These are phyloP conservation scores for Epichloe coenophiala DNA, from an alignment of 2,329 filamentous ascomycete genomes.

Conservation along the genomic window DNA sequence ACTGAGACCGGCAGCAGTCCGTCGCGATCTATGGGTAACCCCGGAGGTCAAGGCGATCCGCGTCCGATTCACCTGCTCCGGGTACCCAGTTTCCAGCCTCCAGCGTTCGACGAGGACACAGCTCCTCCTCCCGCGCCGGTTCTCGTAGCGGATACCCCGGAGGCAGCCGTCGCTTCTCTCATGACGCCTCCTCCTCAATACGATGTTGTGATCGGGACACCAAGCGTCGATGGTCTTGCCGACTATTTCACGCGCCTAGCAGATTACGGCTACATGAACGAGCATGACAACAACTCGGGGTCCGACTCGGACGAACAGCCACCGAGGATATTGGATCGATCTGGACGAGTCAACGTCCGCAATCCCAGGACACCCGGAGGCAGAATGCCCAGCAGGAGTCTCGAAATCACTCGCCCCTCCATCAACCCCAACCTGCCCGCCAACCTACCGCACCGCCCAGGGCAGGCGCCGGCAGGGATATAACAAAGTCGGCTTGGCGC, in stretches of 20 bases:
- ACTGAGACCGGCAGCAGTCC: conserved; percentile 11
- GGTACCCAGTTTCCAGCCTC: conserved; percentile 75
- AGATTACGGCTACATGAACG: conserved; percentile 43
- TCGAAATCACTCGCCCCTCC: conserved; percentile 35
- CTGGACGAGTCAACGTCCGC: conserved; percentile 42
- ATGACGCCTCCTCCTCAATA: conserved; percentile 79
- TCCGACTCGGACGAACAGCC: conserved; percentile 30
- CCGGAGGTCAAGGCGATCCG: conserved; percentile 19
- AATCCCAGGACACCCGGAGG: conserved; percentile 43
- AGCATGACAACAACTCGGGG: conserved; percentile 24
- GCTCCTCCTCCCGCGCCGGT: conserved; percentile 22
- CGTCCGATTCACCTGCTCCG: conserved; percentile 77
- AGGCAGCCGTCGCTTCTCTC: conserved; percentile 19
- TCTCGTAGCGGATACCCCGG: conserved; percentile 11
- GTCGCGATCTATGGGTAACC: conserved; percentile 3
- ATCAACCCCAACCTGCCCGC: conserved; percentile 7
- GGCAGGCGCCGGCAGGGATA: background rate
- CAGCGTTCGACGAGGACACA: conserved; percentile 67
- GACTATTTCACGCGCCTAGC: conserved; percentile 80
- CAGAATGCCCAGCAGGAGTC: conserved; percentile 39
- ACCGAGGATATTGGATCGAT: conserved; percentile 33
- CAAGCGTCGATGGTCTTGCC: conserved; percentile 55
- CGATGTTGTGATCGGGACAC: conserved; percentile 59
- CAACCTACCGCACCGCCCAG: background rate
- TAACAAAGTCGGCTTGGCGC: background rate